These are phyloP conservation scores for Colletotrichum destructivum DNA, from an alignment of 2,329 filamentous ascomycete genomes.

Conservation along the genomic window DNA sequence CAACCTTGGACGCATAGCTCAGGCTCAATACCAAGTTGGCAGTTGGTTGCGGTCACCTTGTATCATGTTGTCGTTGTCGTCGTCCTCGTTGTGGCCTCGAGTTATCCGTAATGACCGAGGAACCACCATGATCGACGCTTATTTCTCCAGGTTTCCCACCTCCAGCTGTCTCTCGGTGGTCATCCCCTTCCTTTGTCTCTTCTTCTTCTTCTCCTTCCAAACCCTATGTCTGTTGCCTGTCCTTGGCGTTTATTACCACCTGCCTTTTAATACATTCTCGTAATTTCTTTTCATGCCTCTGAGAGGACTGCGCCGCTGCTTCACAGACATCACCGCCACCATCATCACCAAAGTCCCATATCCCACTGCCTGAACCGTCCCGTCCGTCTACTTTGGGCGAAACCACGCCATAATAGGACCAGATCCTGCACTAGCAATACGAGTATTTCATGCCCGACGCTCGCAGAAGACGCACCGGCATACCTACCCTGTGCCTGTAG, in stretches of 20 bases:
- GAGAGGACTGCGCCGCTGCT: slow-evolving; percentile 33
- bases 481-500: slow-evolving; percentile 15
- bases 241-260: neutral
- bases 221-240: neutral
- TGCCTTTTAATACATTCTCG: slow-evolving; percentile 21
- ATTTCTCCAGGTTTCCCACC: slow-evolving; percentile 36
- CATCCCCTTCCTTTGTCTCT: neutral
- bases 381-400: slow-evolving; percentile 1
- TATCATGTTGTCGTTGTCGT: slow-evolving; percentile 1
- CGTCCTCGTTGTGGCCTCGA: slow-evolving; percentile 19
- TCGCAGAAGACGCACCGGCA: slow-evolving; percentile 11
- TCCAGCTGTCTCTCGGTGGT: neutral
- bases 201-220: neutral
- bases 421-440: slow-evolving; percentile 23
- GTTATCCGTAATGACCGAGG: neutral
- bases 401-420: slow-evolving; percentile 22
- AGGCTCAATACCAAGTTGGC: slow-evolving; percentile 33
- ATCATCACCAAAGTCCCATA: slow-evolving; percentile 3
- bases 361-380: slow-evolving; percentile 9
- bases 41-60: slow-evolving; percentile 13
- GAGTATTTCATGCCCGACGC: slow-evolving; percentile 14
- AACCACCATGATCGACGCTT: slow-evolving; percentile 28
- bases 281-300: slow-evolving; percentile 31
- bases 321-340: neutral
- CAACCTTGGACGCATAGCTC: slow-evolving; percentile 25